These are phyloP conservation scores for Xylariales sp. DNA, from an alignment of 2,329 filamentous ascomycete species.

Conservation along the genomic window DNA sequence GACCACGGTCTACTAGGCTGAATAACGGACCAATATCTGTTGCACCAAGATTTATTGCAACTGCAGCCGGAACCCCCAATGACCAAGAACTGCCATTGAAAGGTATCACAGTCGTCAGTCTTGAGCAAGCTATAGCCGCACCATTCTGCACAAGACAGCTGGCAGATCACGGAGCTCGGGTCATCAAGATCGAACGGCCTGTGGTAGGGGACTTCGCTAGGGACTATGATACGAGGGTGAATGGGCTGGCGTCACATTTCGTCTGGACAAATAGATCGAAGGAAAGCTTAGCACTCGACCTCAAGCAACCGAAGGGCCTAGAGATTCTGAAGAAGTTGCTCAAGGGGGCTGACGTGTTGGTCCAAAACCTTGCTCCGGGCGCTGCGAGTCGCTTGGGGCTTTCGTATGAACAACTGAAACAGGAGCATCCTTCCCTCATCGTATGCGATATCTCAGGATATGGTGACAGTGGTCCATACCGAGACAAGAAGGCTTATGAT, in stretches of 20 bases:
- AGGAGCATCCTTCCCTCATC: conserved; percentile 39
- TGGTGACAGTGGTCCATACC: conserved; percentile 45
- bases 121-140: conserved; percentile 51
- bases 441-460: conserved; percentile 52
- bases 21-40: not conserved
- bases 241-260: conserved; percentile 48
- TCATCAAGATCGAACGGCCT: conserved; percentile 51
- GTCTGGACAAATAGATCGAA: conserved; percentile 53
- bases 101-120: conserved; percentile 45
- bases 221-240: conserved; percentile 44
- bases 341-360: conserved; percentile 42
- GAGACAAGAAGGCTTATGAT: conserved; percentile 52
- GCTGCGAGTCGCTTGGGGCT: conserved; percentile 43
- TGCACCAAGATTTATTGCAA: conserved; percentile 1
- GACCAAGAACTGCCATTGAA: conserved; percentile 25
- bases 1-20: too few species aligned
- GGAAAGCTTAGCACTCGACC: conserved; percentile 45
- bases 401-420: conserved; percentile 37
- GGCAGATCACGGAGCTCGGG: conserved; percentile 47
- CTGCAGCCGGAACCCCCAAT: not conserved
- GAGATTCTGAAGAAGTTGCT: conserved; percentile 38
- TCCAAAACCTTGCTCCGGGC: conserved; percentile 49
- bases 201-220: conserved; percentile 48
- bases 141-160: conserved; percentile 51
- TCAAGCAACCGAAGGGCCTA: conserved; percentile 41